These are phyloP conservation scores for Linum tenue DNA, from an alignment of 345 rosid species.

Conservation along the genomic window DNA sequence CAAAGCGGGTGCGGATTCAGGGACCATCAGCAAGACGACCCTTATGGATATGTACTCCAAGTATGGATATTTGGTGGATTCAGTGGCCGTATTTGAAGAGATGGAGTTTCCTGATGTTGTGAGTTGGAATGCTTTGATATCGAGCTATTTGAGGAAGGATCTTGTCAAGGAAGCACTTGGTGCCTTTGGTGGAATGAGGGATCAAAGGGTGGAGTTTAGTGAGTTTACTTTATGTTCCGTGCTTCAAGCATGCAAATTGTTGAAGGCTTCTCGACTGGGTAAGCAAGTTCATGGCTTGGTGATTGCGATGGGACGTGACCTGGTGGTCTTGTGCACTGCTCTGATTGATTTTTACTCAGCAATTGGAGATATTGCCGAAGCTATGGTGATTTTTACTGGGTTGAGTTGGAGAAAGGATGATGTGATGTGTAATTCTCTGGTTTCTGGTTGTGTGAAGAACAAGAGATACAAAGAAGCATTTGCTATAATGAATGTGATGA, in stretches of 20 bases:
- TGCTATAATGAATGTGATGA: slow-evolving; percentile 34
- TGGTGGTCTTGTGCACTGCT: slow-evolving; percentile 63
- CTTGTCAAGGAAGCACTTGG: slow-evolving; percentile 44
- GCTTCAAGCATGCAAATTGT: slow-evolving; percentile 52
- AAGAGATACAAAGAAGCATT: slow-evolving; percentile 43
- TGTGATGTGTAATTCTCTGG: slow-evolving; percentile 55
- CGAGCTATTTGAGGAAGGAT: slow-evolving; percentile 46
- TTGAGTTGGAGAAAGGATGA: slow-evolving; percentile 32
- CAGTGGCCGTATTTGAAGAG: slow-evolving; percentile 44
- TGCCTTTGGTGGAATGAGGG: slow-evolving; percentile 47
- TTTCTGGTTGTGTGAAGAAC: slow-evolving; percentile 55
- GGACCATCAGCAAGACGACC: slow-evolving; percentile 57
- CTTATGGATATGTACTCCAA: slow-evolving; percentile 65
- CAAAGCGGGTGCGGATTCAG: slow-evolving; percentile 44
- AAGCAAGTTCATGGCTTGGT: slow-evolving; percentile 70
- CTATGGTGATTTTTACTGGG: slow-evolving; percentile 43
- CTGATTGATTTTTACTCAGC: slow-evolving; percentile 58
- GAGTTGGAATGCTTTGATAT: slow-evolving; percentile 68
- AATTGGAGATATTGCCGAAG: slow-evolving; percentile 37
- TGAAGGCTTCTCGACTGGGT: slow-evolving; percentile 48
- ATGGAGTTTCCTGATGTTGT: slow-evolving; percentile 50
- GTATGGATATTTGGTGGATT: slow-evolving; percentile 35
- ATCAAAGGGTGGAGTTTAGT: slow-evolving; percentile 38
- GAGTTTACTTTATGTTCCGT: slow-evolving; percentile 62
- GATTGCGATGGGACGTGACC: slow-evolving; percentile 55